These are phyloP conservation scores for Apiospora arundinis DNA, from an alignment of 2,329 filamentous ascomycete genomes.

Conservation along the genomic window DNA sequence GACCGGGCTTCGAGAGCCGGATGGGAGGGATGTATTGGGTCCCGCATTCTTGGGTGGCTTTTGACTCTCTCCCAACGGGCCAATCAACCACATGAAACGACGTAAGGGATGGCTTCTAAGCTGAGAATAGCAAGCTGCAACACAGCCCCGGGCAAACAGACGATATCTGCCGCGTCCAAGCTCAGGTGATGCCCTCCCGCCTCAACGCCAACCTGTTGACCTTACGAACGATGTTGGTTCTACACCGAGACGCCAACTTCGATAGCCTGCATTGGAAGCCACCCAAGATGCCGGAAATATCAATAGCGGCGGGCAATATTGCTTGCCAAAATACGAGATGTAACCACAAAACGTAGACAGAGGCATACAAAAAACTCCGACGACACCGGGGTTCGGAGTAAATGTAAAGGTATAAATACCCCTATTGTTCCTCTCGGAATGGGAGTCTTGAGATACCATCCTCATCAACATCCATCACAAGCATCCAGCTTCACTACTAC, in stretches of 20 bases:
- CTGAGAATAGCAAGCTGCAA: conserved; percentile 11
- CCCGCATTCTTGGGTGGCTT: not conserved
- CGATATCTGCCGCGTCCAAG: not conserved
- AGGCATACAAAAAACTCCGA: not conserved
- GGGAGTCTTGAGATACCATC: not conserved
- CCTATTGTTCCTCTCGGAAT: not conserved
- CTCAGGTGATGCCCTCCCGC: not conserved
- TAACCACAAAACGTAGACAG: too few relatives aligned
- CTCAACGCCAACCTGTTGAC: not conserved
- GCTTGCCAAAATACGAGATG: not conserved
- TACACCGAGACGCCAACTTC: not conserved
- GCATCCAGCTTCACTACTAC: not conserved
- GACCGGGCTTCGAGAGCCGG: not conserved
- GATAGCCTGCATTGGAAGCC: not conserved
- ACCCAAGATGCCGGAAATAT: not conserved
- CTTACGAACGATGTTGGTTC: not conserved
- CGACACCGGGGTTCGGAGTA: not conserved
- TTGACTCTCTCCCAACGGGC: not conserved
- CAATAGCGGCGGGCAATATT: not conserved
- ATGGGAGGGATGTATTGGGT: not conserved
- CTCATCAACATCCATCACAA: not conserved
- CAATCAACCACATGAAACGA: not conserved
- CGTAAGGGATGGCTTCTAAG: not conserved
- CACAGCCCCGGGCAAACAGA: not conserved
- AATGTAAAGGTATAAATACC: not conserved